These are phyloP conservation scores for Nemania bipapillata DNA, from an alignment of 2,329 filamentous ascomycete genomes.

Conservation along the genomic window DNA sequence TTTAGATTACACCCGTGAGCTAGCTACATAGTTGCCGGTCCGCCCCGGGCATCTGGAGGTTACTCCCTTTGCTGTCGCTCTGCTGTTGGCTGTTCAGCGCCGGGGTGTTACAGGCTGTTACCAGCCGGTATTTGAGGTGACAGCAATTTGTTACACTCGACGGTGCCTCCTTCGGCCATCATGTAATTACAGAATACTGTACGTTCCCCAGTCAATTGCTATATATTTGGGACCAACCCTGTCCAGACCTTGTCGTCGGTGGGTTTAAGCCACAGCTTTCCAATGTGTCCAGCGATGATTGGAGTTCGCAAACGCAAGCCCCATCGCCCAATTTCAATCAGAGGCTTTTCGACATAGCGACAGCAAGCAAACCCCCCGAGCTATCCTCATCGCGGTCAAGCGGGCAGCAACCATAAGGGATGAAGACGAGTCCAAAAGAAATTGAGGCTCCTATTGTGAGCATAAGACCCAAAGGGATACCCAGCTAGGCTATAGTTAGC, in stretches of 20 bases:
- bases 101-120: slow-evolving; percentile 12
- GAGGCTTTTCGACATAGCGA: slow-evolving; percentile 14
- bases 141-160: neutral
- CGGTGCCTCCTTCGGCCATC: slow-evolving; percentile 7
- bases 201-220: slow-evolving; percentile 34
- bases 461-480: slow-evolving; percentile 21
- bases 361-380: slow-evolving; percentile 30
- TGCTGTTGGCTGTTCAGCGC: neutral
- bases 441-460: slow-evolving; percentile 23
- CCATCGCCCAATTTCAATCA: slow-evolving; percentile 42
- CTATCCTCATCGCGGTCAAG: slow-evolving; percentile 38
- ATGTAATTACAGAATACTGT: too few relatives aligned
- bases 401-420: slow-evolving; percentile 33
- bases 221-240: slow-evolving; percentile 34
- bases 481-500: neutral
- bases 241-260: slow-evolving; percentile 25
- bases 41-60: slow-evolving; percentile 9
- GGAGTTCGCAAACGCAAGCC: slow-evolving; percentile 40
- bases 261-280: slow-evolving; percentile 37
- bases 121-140: slow-evolving; percentile 6
- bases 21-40: slow-evolving; percentile 9
- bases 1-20: slow-evolving; percentile 13
- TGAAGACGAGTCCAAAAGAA: slow-evolving; percentile 22
- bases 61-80: neutral
- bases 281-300: slow-evolving; percentile 46